phyloP scores from a whole-genome alignment of 768 basidiomycete species.

The Hortiboletus campestris region DNA sequence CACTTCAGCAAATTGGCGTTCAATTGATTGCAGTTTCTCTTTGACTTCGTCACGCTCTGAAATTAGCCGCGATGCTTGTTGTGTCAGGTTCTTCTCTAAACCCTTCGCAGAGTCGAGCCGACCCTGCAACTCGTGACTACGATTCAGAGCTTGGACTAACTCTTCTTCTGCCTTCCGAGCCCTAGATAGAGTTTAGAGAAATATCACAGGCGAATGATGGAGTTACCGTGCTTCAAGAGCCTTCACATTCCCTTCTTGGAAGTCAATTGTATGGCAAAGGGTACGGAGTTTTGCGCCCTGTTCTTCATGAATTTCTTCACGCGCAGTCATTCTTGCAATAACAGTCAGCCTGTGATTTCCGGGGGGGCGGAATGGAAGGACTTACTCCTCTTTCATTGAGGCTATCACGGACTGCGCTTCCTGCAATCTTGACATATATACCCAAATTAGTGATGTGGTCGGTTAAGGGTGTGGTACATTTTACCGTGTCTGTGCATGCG shows the following conservation, averaged over 20 bases:
- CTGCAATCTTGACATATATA: constrained; percentile 20
- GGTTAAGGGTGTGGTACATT: background rate
- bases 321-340: constrained; percentile 22
- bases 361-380: constrained; percentile 22
- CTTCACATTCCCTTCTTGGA: constrained; percentile 30
- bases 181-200: constrained; percentile 18
- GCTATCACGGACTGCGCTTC: constrained; percentile 25
- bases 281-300: constrained; percentile 26
- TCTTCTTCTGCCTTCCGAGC: constrained; percentile 21
- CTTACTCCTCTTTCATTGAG: constrained; percentile 33
- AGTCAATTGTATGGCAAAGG: constrained; percentile 30
- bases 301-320: constrained; percentile 25
- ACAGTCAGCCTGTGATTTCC: constrained; percentile 11
- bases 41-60: constrained; percentile 25
- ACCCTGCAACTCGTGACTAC: constrained; percentile 27
- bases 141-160: constrained; percentile 14
- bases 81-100: constrained; percentile 23
- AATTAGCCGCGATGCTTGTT: constrained; percentile 26
- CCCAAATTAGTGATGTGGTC: constrained; percentile 11
- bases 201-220: background rate
- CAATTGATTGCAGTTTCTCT: constrained; percentile 10
- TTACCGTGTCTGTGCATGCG: constrained; percentile 24
- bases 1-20: constrained; percentile 18
- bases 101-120: constrained; percentile 25
- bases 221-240: constrained; percentile 27